Percentiles rank a stretch among this genome's conserved stretches.
These are phyloP conservation scores for Begonia masoniana DNA, from an alignment of 306 rosid species.

Conservation along the genomic window DNA sequence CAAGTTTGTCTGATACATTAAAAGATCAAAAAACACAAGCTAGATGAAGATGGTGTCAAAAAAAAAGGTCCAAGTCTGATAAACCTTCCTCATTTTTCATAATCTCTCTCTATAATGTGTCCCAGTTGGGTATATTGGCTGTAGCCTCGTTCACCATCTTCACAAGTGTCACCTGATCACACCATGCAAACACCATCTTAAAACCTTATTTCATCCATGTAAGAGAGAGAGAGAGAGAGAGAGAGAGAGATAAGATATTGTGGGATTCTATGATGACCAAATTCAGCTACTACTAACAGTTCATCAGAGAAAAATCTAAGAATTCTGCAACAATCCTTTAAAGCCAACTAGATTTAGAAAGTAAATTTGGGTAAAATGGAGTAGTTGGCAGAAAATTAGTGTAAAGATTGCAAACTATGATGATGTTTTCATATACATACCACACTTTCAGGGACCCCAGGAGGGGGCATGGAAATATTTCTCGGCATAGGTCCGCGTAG, in stretches of 20 bases:
- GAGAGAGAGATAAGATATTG: background rate
- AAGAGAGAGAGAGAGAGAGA: background rate
- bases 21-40: no score
- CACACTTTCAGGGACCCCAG: slow-evolving; percentile 98
- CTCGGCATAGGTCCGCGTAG: slow-evolving; percentile 74
- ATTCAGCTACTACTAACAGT: no score
- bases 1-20: no score
- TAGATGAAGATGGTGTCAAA: no score
- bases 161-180: background rate
- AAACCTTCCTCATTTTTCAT: no score
- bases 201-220: background rate
- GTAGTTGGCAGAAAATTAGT: no score
- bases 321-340: no score
- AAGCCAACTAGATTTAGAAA: no score
- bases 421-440: slow-evolving; percentile 31
- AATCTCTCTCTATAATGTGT: background rate
- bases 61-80: no score
- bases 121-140: background rate
- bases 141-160: background rate
- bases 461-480: slow-evolving; percentile 80
- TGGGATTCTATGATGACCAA: no score
- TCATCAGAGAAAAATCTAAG: no score
- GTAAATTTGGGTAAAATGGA: no score
- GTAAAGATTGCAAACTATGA: background rate
- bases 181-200: background rate